These are phyloP conservation scores for Kingdonia uniflora DNA, from an alignment of 164 flowering plant genomes.

Conservation along the genomic window DNA sequence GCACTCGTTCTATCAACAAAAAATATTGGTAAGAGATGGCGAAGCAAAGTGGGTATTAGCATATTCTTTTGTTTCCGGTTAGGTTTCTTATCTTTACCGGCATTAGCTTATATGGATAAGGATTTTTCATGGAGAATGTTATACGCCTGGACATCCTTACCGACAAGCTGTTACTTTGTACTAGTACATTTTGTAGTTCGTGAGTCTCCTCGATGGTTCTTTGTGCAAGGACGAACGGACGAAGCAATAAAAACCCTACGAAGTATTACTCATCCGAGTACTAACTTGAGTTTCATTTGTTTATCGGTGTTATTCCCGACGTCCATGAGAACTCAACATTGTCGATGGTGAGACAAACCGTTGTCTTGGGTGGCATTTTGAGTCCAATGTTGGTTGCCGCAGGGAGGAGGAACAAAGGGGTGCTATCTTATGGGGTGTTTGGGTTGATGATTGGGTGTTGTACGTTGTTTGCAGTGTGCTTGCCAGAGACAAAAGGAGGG, in stretches of 20 bases:
- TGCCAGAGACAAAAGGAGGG: constrained; percentile 66
- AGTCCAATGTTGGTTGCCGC: constrained; percentile 47
- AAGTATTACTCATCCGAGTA: constrained; percentile 10
- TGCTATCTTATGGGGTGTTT: constrained; percentile 38
- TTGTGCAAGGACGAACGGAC: constrained; percentile 34
- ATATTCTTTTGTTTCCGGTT: constrained; percentile 48
- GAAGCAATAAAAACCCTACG: constrained; percentile 39
- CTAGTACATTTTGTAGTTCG: constrained; percentile 24
- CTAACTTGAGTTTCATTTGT: constrained; percentile 10
- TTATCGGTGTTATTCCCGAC: constrained; percentile 69
- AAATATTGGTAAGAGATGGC: constrained; percentile 50
- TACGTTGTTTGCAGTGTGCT: constrained; percentile 36
- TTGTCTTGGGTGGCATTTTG: constrained; percentile 47
- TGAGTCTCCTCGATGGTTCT: constrained; percentile 82
- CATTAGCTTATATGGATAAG: constrained; percentile 29
- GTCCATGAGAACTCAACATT: constrained; percentile 69
- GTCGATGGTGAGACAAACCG: constrained; percentile 58
- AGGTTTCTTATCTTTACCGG: constrained; percentile 62
- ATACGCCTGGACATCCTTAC: constrained; percentile 41
- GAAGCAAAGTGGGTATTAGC: constrained; percentile 38
- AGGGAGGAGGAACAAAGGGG: constrained; percentile 17
- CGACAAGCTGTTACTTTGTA: constrained; percentile 29
- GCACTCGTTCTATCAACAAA: constrained; percentile 50
- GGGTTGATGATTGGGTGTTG: constrained; percentile 35
- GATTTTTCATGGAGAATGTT: constrained; percentile 44